phyloP scores from a whole-genome alignment of 352 stramenopile genomes.

The Phytophthora pseudosyringae region DNA sequence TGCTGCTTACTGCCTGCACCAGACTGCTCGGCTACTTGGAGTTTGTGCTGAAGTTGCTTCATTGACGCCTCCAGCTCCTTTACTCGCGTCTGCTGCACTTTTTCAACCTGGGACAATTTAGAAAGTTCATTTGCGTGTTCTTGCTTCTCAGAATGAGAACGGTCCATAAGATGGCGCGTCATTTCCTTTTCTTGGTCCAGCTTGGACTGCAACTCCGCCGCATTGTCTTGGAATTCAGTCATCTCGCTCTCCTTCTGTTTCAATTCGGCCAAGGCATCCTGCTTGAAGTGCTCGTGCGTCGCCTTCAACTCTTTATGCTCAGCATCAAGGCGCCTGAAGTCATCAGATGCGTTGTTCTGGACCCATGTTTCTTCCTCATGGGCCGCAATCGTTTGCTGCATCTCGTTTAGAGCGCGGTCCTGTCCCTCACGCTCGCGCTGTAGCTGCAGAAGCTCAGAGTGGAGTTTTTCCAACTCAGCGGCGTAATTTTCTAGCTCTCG shows the following conservation, averaged over 20 bases:
- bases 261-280: slow-evolving; percentile 32
- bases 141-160: slow-evolving; percentile 36
- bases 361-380: slow-evolving; percentile 39
- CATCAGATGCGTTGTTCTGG: slow-evolving; percentile 19
- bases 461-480: slow-evolving; percentile 30
- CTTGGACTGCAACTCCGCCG: slow-evolving; percentile 64
- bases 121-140: slow-evolving; percentile 28
- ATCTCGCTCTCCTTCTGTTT: slow-evolving; percentile 43
- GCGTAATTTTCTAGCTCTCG: slow-evolving; percentile 36
- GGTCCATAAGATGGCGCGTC: slow-evolving; percentile 56
- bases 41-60: slow-evolving; percentile 41
- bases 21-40: slow-evolving; percentile 37
- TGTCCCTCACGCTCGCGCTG: slow-evolving; percentile 64
- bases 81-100: slow-evolving; percentile 26
- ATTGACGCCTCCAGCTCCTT: slow-evolving; percentile 41
- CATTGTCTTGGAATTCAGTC: slow-evolving; percentile 54
- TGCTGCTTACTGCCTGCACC: slow-evolving; percentile 20
- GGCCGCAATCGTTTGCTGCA: slow-evolving; percentile 45
- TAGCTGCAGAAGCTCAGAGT: slow-evolving; percentile 41
- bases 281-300: slow-evolving; percentile 49
- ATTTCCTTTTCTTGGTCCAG: slow-evolving; percentile 62
- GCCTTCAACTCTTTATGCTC: slow-evolving; percentile 41
- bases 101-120: slow-evolving; percentile 22
- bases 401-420: slow-evolving; percentile 41
- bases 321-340: slow-evolving; percentile 28